These are phyloP conservation scores for Arthrobotrys sinensis DNA, from an alignment of 2,329 filamentous ascomycete species.

Conservation along the genomic window DNA sequence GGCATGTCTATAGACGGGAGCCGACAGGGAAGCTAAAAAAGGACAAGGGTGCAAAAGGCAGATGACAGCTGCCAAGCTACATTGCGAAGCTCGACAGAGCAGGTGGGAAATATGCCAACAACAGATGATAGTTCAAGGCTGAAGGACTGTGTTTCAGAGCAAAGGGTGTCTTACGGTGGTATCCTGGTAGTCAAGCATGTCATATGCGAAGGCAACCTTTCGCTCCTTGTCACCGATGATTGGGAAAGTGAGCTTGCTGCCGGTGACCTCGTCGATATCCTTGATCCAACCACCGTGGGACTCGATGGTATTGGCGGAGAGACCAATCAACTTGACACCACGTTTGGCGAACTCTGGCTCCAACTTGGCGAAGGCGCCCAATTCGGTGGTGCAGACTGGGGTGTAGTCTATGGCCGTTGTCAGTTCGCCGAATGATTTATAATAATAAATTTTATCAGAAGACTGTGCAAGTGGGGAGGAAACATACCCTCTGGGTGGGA, in stretches of 20 bases:
- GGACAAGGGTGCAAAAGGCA: conserved; percentile 20
- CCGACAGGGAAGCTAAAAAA: conserved; percentile 7
- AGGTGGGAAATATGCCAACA: conserved; percentile 29
- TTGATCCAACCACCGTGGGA: conserved; percentile 72
- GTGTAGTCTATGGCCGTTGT: conserved; percentile 69
- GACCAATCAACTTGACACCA: conserved; percentile 75
- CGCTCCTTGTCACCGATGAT: conserved; percentile 69
- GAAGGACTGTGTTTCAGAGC: conserved; percentile 13
- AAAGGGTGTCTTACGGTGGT: conserved; percentile 58
- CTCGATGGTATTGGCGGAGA: conserved; percentile 74
- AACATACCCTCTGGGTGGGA: conserved; percentile 74
- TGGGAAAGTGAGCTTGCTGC: conserved; percentile 67
- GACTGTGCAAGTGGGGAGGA: neutral
- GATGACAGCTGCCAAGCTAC: conserved; percentile 36
- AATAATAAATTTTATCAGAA: conserved; percentile 52
- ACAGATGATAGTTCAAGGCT: conserved; percentile 20
- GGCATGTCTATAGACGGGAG: conserved; percentile 17
- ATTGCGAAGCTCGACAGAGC: conserved; percentile 37
- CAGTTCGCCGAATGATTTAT: conserved; percentile 60
- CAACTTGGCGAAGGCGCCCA: conserved; percentile 76
- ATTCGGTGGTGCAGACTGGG: conserved; percentile 76
- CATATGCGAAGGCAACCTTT: conserved; percentile 68
- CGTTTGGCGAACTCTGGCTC: conserved; percentile 77
- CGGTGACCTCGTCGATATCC: conserved; percentile 70
- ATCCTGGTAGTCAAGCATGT: conserved; percentile 68